phyloP scores from a whole-genome alignment of 768 basidiomycete genomes.

The Podaxis sp. region DNA sequence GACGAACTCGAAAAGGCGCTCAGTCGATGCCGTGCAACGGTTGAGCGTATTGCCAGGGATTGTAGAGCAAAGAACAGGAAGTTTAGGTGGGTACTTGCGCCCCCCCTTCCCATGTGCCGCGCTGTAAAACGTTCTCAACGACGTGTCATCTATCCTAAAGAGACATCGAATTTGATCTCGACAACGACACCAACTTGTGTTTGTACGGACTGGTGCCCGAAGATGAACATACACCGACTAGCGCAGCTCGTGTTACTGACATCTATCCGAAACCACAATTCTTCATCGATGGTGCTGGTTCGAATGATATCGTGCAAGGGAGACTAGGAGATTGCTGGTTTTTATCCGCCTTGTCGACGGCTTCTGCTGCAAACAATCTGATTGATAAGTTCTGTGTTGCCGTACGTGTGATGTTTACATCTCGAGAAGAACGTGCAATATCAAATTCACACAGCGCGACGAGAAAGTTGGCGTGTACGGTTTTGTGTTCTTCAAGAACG shows the following conservation, averaged over 20 bases:
- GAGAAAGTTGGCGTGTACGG: constrained; percentile 56
- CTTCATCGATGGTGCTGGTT: constrained; percentile 43
- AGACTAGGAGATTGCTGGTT: constrained; percentile 55
- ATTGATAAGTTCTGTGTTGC: constrained; percentile 44
- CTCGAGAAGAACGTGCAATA: not conserved
- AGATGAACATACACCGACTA: not conserved
- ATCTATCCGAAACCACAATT: constrained; percentile 54
- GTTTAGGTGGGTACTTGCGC: constrained; percentile 36
- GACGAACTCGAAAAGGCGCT: constrained; percentile 49
- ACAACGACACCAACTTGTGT: constrained; percentile 46
- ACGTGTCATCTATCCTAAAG: constrained; percentile 28
- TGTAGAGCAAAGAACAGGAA: constrained; percentile 46
- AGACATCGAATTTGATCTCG: constrained; percentile 57
- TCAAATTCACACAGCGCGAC: constrained; percentile 33
- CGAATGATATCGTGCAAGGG: constrained; percentile 52
- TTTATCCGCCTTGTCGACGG: constrained; percentile 48
- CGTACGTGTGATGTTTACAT: constrained; percentile 19
- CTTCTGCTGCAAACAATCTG: constrained; percentile 43
- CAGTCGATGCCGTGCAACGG: constrained; percentile 39
- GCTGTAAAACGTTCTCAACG: constrained; percentile 39
- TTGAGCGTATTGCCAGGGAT: constrained; percentile 42
- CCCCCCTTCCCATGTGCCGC: not conserved
- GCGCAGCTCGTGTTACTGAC: constrained; percentile 33
- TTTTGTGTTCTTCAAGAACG: constrained; percentile 55
- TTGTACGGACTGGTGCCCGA: constrained; percentile 32